Base-by-base conservation (phyloP, 2,329 filamentous ascomycete genomes). In the Zymoseptoria brevis region DNA sequence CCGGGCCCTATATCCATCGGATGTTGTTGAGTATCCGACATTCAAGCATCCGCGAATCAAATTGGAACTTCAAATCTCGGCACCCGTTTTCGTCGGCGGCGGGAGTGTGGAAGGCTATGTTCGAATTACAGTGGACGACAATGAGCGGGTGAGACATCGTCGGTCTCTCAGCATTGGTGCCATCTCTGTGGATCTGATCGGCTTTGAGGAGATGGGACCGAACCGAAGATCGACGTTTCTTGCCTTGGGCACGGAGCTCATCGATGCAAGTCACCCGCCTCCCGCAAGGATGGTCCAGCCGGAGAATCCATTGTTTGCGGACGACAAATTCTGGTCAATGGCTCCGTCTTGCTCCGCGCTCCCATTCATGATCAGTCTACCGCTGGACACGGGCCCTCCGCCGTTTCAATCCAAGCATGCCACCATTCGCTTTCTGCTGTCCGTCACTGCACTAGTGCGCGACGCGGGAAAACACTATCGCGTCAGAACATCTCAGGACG, bases 61-160 rank as follows among this genome's bases (percentile, higher is more conserved):
- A 45, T 70, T 81, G 7, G 79, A 78, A 16, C 65, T 82, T n/a
- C 77, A 79, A 54, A 70, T 80, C 22, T 76, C 76, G 29, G 78
- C 79, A 19, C 75, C 80, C 4, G 68, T 83, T 8, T 82, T 81
- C 60, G 79, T 83, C n/a, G 81, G 81, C 19, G 80, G 80, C 26
- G 79, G 80, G 8, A 81, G 76, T 9, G 74, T 82, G 13, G 80
- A 83, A 70, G 81, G 81, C 19, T 74, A 75, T 57, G 72, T 80
- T 11, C 75, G 76, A 55, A 71, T 82, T 54, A 74, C 72, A 6
- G 71, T 82, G 41, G 77, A 81, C 57, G 77, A 79, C 62, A 74
- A 75, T 53, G 75, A 79, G 57, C 71, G 75, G 8, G 67, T 74
- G 60, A 71, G 76, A 59, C 74, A 77, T 59, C 75, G 75, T 62